phyloP scores from a whole-genome alignment of 2,329 filamentous ascomycete species.

The Diaporthe sp. region DNA sequence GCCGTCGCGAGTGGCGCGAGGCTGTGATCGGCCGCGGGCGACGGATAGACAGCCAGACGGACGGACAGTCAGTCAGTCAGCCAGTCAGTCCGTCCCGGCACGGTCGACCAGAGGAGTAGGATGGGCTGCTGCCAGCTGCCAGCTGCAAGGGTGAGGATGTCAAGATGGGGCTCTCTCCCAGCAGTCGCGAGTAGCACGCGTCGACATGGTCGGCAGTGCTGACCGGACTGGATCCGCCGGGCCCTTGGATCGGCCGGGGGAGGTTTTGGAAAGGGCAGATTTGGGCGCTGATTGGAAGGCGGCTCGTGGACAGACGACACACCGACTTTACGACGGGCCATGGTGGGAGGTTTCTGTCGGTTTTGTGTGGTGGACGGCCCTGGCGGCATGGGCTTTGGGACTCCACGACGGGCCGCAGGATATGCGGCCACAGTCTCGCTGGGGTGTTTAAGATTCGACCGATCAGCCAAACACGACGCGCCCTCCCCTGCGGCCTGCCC shows the following conservation, averaged over 20 bases:
- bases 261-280: conserved; percentile 27
- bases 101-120: background rate
- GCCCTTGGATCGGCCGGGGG: conserved; percentile 29
- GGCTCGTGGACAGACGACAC: conserved; percentile 36
- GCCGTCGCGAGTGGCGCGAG: conserved; percentile 24
- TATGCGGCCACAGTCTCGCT: conserved; percentile 42
- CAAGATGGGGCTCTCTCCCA: conserved; percentile 27
- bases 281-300: conserved; percentile 37
- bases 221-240: conserved; percentile 36
- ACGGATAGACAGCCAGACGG: background rate
- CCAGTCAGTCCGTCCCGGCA: conserved; percentile 11
- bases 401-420: conserved; percentile 41
- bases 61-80: background rate
- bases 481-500: conserved; percentile 22
- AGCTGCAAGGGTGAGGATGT: conserved; percentile 16
- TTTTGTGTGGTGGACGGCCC: conserved; percentile 37
- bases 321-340: conserved; percentile 43
- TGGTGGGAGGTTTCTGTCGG: conserved; percentile 24
- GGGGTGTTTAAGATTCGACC: conserved; percentile 32
- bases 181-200: conserved; percentile 40
- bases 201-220: conserved; percentile 30
- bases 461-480: conserved; percentile 40
- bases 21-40: conserved; percentile 8
- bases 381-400: conserved; percentile 38
- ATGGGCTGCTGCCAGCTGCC: conserved; percentile 11